phyloP scores from a whole-genome alignment of 1,284 basidiomycete species.

The Caloboletus inedulis region DNA sequence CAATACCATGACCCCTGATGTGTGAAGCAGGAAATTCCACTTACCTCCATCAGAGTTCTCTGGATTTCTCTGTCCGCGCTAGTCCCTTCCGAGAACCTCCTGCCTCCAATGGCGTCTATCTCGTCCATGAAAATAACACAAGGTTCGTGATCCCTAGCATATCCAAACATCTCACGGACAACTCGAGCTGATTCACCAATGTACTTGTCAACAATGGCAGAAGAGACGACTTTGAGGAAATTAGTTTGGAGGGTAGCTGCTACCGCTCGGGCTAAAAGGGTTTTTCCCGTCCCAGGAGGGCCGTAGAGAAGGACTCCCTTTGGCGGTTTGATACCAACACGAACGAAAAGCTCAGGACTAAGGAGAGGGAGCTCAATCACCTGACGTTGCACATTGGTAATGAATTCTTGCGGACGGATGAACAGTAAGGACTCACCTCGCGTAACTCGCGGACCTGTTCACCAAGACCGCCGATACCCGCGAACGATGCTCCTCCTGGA shows the following conservation, averaged over 20 bases:
- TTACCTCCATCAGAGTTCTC: constrained; percentile 95
- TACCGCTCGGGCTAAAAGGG: constrained; percentile 91
- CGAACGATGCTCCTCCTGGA: constrained; percentile 92
- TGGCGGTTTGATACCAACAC: constrained; percentile 95
- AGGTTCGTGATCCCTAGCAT: constrained; percentile 95
- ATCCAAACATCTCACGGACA: constrained; percentile 98
- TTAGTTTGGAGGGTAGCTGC: constrained; percentile 96
- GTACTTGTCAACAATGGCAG: constrained; percentile 99
- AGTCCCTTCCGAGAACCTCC: constrained; percentile 97
- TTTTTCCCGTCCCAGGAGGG: constrained; percentile 95
- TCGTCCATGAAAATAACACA: constrained; percentile 99
- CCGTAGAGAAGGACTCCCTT: constrained; percentile 94
- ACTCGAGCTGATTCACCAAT: constrained; percentile 97
- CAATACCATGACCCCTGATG: no score
- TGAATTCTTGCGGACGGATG: not conserved
- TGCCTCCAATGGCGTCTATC: constrained; percentile 95
- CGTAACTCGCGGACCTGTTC: constrained; percentile 97
- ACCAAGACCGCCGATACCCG: constrained; percentile 93
- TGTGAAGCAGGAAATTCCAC: not conserved
- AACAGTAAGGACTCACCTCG: constrained; percentile 58
- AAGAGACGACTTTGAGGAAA: constrained; percentile 98
- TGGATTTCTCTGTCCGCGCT: constrained; percentile 99
- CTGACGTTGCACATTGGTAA: constrained; percentile 36
- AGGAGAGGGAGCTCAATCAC: constrained; percentile 96
- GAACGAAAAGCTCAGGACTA: constrained; percentile 92